Evolutionary conservation across 2,329 filamentous ascomycete genomes (phyloP).

Genomic region (Zymoseptoria tritici): DNA sequence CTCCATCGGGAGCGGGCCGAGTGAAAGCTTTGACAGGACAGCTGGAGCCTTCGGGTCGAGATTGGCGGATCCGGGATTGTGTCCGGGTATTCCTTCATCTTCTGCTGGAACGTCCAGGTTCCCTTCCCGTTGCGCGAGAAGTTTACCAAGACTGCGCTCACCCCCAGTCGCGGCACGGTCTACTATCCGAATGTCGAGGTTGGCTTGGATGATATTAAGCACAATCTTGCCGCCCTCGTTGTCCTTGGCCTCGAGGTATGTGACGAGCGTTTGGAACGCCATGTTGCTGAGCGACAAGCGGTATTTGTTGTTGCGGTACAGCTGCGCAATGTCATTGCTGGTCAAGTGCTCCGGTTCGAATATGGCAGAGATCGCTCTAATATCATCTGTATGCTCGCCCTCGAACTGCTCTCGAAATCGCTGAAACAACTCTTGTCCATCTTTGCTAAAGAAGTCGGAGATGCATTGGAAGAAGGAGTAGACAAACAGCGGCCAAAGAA

Average conservation of each 20-base stretch:
- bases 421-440: slow-evolving; percentile 67
- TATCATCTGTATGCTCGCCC: slow-evolving; percentile 69
- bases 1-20: slow-evolving; percentile 81
- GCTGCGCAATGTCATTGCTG: slow-evolving; percentile 67
- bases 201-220: slow-evolving; percentile 60
- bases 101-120: slow-evolving; percentile 54
- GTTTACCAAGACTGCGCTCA: slow-evolving; percentile 53
- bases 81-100: slow-evolving; percentile 62
- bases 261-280: slow-evolving; percentile 73
- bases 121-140: slow-evolving; percentile 49
- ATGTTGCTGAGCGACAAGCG: slow-evolving; percentile 81
- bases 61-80: slow-evolving; percentile 57
- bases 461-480: slow-evolving; percentile 84
- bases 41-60: slow-evolving; percentile 52
- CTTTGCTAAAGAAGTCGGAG: slow-evolving; percentile 60
- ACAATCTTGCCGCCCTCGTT: slow-evolving; percentile 74
- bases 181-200: slow-evolving; percentile 52
- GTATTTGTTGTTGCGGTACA: slow-evolving; percentile 84
- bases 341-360: slow-evolving; percentile 69
- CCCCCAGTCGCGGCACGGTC: slow-evolving; percentile 48
- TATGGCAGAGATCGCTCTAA: slow-evolving; percentile 67
- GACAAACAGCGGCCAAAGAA: slow-evolving; percentile 90
- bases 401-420: slow-evolving; percentile 64
- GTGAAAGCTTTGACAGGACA: slow-evolving; percentile 56
- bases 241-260: slow-evolving; percentile 81